Conservation (phyloP, 2,329 filamentous ascomycete species). For the Colletotrichum lupini region DNA sequence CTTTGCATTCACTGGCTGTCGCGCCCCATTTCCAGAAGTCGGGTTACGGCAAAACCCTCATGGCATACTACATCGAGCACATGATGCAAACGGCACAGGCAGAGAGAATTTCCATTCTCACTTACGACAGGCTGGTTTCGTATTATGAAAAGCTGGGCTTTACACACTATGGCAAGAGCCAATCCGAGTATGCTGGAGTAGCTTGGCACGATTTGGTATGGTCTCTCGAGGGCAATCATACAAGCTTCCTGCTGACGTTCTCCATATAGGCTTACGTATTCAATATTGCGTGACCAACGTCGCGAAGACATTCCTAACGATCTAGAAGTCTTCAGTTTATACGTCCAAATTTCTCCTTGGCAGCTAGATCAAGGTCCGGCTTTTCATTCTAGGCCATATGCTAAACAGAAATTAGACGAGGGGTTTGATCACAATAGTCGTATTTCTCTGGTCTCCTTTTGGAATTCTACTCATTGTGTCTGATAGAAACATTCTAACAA, state of each 20-base stretch:
- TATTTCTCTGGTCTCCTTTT: no score
- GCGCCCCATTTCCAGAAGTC: conserved; percentile 39
- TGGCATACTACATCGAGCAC: conserved; percentile 38
- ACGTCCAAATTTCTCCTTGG: no score
- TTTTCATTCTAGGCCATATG: no score
- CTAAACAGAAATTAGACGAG: no score
- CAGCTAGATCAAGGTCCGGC: no score
- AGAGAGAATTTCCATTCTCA: conserved; percentile 44
- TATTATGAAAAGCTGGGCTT: conserved; percentile 46
- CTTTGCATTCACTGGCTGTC: conserved; percentile 44
- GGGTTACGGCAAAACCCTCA: conserved; percentile 42
- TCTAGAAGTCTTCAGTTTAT: no score
- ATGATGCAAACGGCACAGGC: conserved; percentile 36
- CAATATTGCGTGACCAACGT: not conserved
- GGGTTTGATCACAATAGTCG: no score
- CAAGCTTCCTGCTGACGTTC: not conserved
- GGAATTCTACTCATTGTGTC: not conserved
- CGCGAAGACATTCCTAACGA: not conserved
- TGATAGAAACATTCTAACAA: not conserved
- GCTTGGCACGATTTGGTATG: conserved; percentile 45
- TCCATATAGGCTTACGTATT: conserved; percentile 6
- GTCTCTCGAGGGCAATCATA: not conserved
- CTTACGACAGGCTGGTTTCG: conserved; percentile 43
- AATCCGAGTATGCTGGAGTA: conserved; percentile 43
- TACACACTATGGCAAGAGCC: conserved; percentile 44